These are phyloP conservation scores for Imleria badia DNA, from an alignment of 768 basidiomycete species.

Conservation along the genomic window DNA sequence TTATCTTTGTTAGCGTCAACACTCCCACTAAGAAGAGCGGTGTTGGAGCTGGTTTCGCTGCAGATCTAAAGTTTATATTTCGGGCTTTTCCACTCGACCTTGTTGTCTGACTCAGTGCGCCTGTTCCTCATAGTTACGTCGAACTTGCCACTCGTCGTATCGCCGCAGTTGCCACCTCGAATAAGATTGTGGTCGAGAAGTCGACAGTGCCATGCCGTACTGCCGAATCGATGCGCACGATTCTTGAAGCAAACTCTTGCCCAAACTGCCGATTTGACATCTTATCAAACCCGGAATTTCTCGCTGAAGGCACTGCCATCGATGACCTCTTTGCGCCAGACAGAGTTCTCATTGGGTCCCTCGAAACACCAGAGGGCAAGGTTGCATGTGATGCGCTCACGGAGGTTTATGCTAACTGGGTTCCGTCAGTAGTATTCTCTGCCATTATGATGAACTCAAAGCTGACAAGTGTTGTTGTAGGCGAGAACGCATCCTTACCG, in stretches of 20 bases:
- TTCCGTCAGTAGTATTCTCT: constrained; percentile 63
- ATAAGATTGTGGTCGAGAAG: constrained; percentile 99
- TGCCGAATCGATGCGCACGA: constrained; percentile 98
- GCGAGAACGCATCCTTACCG: constrained; percentile 78
- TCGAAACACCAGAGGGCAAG: constrained; percentile 84
- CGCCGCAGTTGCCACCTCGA: constrained; percentile 83
- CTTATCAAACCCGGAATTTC: constrained; percentile 98
- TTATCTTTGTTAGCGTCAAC: constrained; percentile 98
- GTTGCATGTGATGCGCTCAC: constrained; percentile 74
- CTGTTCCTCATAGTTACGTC: constrained; percentile 70
- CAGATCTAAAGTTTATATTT: constrained; percentile 88
- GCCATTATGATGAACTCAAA: neutral
- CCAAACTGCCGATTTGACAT: constrained; percentile 92
- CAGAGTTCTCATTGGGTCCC: constrained; percentile 95
- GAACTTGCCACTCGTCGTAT: constrained; percentile 97
- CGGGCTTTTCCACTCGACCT: neutral
- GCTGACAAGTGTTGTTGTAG: constrained; percentile 36
- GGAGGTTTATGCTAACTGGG: constrained; percentile 95
- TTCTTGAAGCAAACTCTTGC: constrained; percentile 97
- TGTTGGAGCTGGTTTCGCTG: constrained; percentile 96
- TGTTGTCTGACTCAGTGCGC: constrained; percentile 8
- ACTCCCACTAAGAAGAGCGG: constrained; percentile 99
- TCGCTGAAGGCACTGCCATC: constrained; percentile 98
- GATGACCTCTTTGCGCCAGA: constrained; percentile 85
- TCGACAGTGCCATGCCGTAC: constrained; percentile 99